These are phyloP conservation scores for Diplodia mutila DNA, from an alignment of 2,329 filamentous ascomycete species.

Conservation along the genomic window DNA sequence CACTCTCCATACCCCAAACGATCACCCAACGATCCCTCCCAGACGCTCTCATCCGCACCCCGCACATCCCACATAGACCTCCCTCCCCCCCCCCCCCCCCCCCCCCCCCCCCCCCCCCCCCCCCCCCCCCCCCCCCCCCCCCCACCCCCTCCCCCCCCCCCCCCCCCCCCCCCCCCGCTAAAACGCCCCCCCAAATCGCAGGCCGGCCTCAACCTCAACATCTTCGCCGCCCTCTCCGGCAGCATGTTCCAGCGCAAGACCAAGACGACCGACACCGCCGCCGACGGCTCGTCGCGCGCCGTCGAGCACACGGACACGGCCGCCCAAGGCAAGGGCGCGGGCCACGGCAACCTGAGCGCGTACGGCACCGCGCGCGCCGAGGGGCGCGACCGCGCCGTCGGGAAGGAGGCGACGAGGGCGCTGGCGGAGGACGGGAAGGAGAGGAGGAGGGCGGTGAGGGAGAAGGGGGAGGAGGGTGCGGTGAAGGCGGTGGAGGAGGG, in stretches of 20 bases:
- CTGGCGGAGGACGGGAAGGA: not conserved
- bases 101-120: no score
- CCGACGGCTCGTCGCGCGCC: slow-evolving; percentile 33
- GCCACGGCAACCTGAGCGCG: slow-evolving; percentile 4
- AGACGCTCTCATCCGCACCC: not conserved
- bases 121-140: no score
- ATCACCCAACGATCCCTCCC: not conserved
- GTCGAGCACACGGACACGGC: slow-evolving; percentile 33
- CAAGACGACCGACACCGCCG: slow-evolving; percentile 37
- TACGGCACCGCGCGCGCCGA: not conserved
- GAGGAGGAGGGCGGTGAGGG: slow-evolving; percentile 16
- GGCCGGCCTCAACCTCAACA: slow-evolving; percentile 43
- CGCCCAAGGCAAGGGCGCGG: slow-evolving; percentile 6
- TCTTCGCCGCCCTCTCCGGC: slow-evolving; percentile 42
- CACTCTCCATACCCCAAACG: no score
- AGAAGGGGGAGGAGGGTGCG: slow-evolving; percentile 29
- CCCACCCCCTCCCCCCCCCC: no score
- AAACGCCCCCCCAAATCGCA: slow-evolving; percentile 21
- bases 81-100: no score
- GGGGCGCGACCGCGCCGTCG: slow-evolving; percentile 25
- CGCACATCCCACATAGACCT: no score
- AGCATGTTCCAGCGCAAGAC: slow-evolving; percentile 36
- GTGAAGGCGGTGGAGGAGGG: not conserved
- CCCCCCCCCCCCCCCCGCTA: not conserved
- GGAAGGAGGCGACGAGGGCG: slow-evolving; percentile 34